Evolutionary conservation across 805 yeast species (phyloP).

Genomic region (Kuraishia piskuri): DNA sequence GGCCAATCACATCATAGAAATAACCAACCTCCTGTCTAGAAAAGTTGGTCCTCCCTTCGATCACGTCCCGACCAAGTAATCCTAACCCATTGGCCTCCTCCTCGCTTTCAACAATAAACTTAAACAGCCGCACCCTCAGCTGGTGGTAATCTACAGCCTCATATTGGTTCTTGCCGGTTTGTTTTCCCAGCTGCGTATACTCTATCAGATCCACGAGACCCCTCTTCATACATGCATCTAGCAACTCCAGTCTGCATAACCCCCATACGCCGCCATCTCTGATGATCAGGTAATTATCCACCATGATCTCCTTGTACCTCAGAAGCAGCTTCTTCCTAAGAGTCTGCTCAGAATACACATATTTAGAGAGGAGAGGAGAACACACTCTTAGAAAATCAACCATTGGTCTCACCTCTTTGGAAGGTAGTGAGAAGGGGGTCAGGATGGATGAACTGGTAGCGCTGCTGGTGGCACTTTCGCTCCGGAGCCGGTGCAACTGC

Average conservation of each 20-base stretch:
- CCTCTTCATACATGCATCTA: constrained; percentile 46
- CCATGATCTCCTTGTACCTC: constrained; percentile 34
- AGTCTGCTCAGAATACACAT: constrained; percentile 27
- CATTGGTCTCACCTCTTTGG: constrained; percentile 26
- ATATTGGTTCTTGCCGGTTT: not conserved
- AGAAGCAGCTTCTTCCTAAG: constrained; percentile 27
- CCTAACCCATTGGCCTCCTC: not conserved
- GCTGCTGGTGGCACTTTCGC: constrained; percentile 5
- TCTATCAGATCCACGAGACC: constrained; percentile 33
- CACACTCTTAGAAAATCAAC: constrained; percentile 28
- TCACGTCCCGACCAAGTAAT: not conserved
- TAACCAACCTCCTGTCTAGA: not conserved
- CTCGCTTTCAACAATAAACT: not conserved
- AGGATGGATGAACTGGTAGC: constrained; percentile 21
- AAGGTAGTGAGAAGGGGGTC: constrained; percentile 40
- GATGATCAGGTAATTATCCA: constrained; percentile 41
- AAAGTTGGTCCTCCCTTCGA: not conserved
- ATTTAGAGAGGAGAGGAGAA: constrained; percentile 30
- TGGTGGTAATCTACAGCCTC: not conserved
- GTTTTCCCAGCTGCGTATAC: not conserved
- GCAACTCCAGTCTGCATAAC: constrained; percentile 39
- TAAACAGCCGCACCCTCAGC: not conserved
- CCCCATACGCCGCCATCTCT: constrained; percentile 38
- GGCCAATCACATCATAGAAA: not conserved
- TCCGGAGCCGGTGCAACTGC: constrained; percentile 11